Conservation (phyloP, 139 green algal species). For the Picochlorum sp. region DNA sequence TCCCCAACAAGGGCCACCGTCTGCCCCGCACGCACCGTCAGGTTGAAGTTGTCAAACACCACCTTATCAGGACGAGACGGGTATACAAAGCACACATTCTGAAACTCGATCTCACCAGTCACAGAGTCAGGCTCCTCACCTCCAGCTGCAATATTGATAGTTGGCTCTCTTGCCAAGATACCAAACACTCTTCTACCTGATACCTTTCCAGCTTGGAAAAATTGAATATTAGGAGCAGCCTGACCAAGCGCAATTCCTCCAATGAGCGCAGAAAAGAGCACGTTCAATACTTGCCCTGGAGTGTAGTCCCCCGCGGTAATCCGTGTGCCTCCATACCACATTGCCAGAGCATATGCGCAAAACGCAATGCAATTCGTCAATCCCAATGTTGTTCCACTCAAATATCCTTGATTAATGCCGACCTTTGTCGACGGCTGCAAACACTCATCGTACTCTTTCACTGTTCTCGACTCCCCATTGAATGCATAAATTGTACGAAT, state of each 20-base stretch:
- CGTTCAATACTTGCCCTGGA: conserved; percentile 46
- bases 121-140: conserved; percentile 10
- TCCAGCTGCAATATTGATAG: conserved; percentile 28
- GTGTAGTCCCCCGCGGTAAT: conserved; percentile 46
- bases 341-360: conserved; percentile 49
- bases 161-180: conserved; percentile 52
- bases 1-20: conserved; percentile 84
- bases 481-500: conserved; percentile 70
- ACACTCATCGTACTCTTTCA: conserved; percentile 38
- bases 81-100: conserved; percentile 68
- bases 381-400: conserved; percentile 37
- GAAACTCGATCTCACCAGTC: conserved; percentile 46
- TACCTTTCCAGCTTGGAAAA: conserved; percentile 30
- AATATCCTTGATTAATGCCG: conserved; percentile 26
- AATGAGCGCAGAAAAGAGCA: conserved; percentile 70
- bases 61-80: conserved; percentile 53
- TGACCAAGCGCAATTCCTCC: conserved; percentile 57
- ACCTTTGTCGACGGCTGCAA: conserved; percentile 40
- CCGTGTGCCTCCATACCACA: conserved; percentile 64
- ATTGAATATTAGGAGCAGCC: conserved; percentile 35
- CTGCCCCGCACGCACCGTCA: conserved; percentile 58
- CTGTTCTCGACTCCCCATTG: conserved; percentile 40
- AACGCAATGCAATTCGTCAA: conserved; percentile 25
- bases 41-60: conserved; percentile 54
- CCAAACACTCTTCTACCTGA: conserved; percentile 53